Evolutionary conservation across 352 stramenopile genomes (phyloP).

Genomic region (Phytophthora crassamura): DNA sequence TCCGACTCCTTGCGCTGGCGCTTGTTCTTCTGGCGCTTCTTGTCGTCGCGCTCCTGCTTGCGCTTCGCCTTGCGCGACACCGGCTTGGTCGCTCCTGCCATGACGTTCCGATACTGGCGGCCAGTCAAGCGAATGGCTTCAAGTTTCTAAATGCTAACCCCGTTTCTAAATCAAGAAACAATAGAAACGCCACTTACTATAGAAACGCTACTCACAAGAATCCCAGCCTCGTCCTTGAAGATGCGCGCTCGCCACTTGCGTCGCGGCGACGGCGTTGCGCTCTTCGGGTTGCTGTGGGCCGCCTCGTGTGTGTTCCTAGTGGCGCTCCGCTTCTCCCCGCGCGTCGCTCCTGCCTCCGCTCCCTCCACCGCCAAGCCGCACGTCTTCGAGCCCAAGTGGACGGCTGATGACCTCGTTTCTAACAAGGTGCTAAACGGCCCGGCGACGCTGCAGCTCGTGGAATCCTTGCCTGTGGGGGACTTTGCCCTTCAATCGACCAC

Average conservation of each 20-base stretch:
- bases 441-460: conserved; percentile 56
- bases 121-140: conserved; percentile 22
- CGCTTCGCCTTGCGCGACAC: conserved; percentile 79
- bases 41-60: conserved; percentile 79
- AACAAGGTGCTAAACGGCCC: conserved; percentile 3
- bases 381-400: conserved; percentile 32
- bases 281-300: conserved; percentile 38
- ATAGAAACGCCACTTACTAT: too few relatives aligned
- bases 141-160: too few relatives aligned
- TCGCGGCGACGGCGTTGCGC: conserved; percentile 26
- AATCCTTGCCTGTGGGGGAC: conserved; percentile 73
- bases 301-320: conserved; percentile 36
- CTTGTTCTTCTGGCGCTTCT: conserved; percentile 80
- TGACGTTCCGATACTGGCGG: conserved; percentile 15
- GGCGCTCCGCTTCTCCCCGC: conserved; percentile 25
- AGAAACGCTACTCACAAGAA: too few relatives aligned
- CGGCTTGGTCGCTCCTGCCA: conserved; percentile 16
- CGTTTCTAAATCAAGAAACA: too few relatives aligned
- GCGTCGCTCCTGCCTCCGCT: not conserved
- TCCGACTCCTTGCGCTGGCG: conserved; percentile 45
- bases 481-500: conserved; percentile 49
- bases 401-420: conserved; percentile 10
- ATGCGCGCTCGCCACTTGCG: conserved; percentile 8
- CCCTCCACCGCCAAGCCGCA: not conserved
- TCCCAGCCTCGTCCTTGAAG: not conserved